Evolutionary conservation across 768 basidiomycete genomes (phyloP).

Genomic region (Lactifluus subvellereus): DNA sequence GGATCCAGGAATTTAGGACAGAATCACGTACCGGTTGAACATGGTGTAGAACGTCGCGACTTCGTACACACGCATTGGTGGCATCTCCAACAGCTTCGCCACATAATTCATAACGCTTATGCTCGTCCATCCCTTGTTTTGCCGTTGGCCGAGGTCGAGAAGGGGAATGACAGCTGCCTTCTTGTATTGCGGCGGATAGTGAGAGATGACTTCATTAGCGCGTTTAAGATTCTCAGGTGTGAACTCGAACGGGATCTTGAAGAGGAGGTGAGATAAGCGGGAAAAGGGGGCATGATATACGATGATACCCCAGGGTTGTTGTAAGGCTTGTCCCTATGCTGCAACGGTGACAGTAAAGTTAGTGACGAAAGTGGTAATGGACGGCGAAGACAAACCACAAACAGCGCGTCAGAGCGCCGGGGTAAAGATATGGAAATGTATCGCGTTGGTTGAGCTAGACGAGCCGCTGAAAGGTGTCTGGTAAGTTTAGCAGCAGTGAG

Average conservation of each 20-base stretch:
- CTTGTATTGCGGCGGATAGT: slow-evolving; percentile 97
- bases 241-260: slow-evolving; percentile 88
- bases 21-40: slow-evolving; percentile 84
- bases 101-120: slow-evolving; percentile 99
- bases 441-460: slow-evolving; percentile 18
- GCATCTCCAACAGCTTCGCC: slow-evolving; percentile 88
- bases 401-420: slow-evolving; percentile 75
- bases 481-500: slow-evolving; percentile 16
- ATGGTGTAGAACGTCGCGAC: slow-evolving; percentile 99
- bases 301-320: slow-evolving; percentile 80
- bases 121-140: slow-evolving; percentile 98
- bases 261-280: neutral
- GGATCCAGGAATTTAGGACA: neutral
- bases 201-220: slow-evolving; percentile 83
- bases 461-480: slow-evolving; percentile 8
- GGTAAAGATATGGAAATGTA: slow-evolving; percentile 36
- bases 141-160: slow-evolving; percentile 92
- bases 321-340: slow-evolving; percentile 94
- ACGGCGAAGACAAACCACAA: slow-evolving; percentile 57
- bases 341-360: slow-evolving; percentile 22
- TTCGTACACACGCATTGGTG: slow-evolving; percentile 98
- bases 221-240: slow-evolving; percentile 73
- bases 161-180: slow-evolving; percentile 97
- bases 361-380: slow-evolving; percentile 15
- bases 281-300: neutral